Base-by-base conservation (phyloP, 176 grass and related monocot species). In the maize (Zea mays) region DNA sequence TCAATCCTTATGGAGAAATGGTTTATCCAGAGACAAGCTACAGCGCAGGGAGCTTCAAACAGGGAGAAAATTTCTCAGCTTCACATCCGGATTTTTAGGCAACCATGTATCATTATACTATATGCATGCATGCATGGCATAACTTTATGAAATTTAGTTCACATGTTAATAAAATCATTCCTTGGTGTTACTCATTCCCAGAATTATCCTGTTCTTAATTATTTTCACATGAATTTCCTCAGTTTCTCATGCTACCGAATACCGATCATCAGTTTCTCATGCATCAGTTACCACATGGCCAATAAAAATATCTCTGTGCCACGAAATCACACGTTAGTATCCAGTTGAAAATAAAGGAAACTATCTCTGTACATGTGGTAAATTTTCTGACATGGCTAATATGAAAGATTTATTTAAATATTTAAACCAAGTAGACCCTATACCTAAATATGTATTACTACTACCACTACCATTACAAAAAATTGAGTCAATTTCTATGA, bases 31-130 rank as follows among this genome's bases (percentile, higher is more conserved):
- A 27, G 27, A 27, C 27, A 27, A 27, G 27, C 27, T 27, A 27
- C 27, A 27, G 27, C 27, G 27, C 27, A 27, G 27, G 27, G 27
- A 27, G 27, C 27, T 27, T 27, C 27, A 27, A 27, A 27, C 27
- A 27, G 56, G 90, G 86, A 91, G 90, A 81, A 97, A 93, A 97
- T 97, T 97, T 93, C 47, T 76, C 93, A 75, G 75, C 93, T 97
- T 97, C 93, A 97, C 78, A 78, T 62, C 10, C 86, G 81, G 58
- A 70, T 39, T 49, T 65, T 2, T 58, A 78, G 55, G 64, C 86
- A 88, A 49, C 72, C 56, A 51, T 77, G 44, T 42, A 71, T 15
- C 65, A 71, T 59, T 27, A 62, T 13, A 47, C 21, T 67, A 33
- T 60, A 54, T 12, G 46, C 79, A 73, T 75, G 52, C 81, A 71